Evolutionary conservation across 2,329 filamentous ascomycete species (phyloP), one percentile per base, ranked within the genome.

Genomic region (Trichoderma harzianum): DNA sequence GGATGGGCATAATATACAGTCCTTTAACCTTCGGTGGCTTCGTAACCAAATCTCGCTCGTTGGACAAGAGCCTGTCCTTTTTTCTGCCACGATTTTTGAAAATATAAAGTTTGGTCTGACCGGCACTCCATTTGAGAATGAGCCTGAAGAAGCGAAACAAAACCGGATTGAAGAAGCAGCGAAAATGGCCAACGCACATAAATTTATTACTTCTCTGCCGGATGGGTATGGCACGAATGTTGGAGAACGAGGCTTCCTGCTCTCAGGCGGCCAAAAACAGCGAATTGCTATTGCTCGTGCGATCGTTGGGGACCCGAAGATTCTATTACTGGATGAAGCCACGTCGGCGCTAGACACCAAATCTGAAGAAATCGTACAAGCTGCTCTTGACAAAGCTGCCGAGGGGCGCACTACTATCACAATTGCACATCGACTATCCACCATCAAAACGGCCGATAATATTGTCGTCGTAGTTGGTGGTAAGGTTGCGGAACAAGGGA

Each of bases 271-370:
- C 2, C 90, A 92, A 76, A 85, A 89, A 47, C 90, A 92, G 76
- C 84, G 90, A 18, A 83, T 92, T 14, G 87, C 89, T 0, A 92
- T 92, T 71, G 90, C 90, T 3, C 84, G 90, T 30, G 88, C 87
- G 57, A 89, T 92, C 66, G 82, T 92, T 32, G 86, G 87, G 24
- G 81, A 88, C 57, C 89, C 90, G 0, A 82, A 83, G 1, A 88
- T 92, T 28, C 82, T 92, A 2, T 86, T 92, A 18, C 81, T 92
- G 1, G 90, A 92, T 74, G 90, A 92, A 78, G 90, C 90, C 1
- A 92, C 90, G 0, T 89, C 86, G 61, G 88, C 89, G 10, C 77
- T 84, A 28, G 81, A 83, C 62, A 78, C 81, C 0, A 79, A 84
- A 16, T 79, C 83, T 5, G 82, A 84, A 67, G 79, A 81, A 1